Conservation (phyloP, 108 stramenopile genomes). For the Fragilariopsis cylindrus region DNA sequence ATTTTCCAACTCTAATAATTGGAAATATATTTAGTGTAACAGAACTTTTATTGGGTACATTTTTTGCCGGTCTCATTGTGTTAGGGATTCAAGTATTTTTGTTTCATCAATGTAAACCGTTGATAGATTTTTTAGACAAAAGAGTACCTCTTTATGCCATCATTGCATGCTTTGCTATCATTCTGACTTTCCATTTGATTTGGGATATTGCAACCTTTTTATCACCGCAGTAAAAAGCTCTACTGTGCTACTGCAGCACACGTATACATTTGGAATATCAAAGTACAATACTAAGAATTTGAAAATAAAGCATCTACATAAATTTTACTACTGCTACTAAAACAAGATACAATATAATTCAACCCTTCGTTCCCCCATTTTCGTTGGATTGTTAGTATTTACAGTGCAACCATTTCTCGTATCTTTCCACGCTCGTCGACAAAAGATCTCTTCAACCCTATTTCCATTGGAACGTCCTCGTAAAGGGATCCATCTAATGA, state of each 20-base stretch:
- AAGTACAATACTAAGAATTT: too few relatives aligned
- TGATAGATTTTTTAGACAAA: conserved; percentile 58
- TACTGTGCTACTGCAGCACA: too few relatives aligned
- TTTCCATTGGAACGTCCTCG: neutral
- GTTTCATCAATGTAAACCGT: conserved; percentile 49
- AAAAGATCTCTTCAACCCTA: conserved; percentile 8
- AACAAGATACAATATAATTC: too few relatives aligned
- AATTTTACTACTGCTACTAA: too few relatives aligned
- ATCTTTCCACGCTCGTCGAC: neutral
- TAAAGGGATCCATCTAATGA: neutral
- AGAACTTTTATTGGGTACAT: conserved; percentile 62
- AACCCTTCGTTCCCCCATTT: neutral
- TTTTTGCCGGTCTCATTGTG: conserved; percentile 63
- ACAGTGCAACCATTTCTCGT: conserved; percentile 18
- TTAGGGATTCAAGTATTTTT: conserved; percentile 47
- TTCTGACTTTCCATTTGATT: conserved; percentile 46
- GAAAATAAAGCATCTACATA: too few relatives aligned
- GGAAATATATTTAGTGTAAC: conserved; percentile 59
- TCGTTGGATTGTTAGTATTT: neutral
- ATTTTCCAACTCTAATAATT: conserved; percentile 70
- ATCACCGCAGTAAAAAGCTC: too few relatives aligned
- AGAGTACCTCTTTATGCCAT: conserved; percentile 62
- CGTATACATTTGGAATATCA: too few relatives aligned
- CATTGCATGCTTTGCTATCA: conserved; percentile 56
- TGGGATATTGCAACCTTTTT: neutral